Evolutionary conservation across 2,329 filamentous ascomycete species (phyloP).

Genomic region (Botrytis fragariae): DNA sequence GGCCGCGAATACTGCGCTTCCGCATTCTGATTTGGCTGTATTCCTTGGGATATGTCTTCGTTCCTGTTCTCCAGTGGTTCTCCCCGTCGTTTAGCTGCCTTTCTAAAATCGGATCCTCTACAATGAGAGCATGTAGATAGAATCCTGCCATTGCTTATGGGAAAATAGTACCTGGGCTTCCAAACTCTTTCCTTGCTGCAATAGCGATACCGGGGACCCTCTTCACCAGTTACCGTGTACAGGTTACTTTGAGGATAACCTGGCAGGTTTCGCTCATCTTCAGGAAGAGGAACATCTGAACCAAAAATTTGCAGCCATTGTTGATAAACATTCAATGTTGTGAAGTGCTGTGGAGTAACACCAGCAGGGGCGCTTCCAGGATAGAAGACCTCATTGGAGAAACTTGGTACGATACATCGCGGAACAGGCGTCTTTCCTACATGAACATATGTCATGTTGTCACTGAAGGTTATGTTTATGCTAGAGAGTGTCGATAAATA

Average conservation of each 20-base stretch:
- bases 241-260: background rate
- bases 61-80: background rate
- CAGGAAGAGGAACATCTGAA: background rate
- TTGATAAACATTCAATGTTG: background rate
- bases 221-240: background rate
- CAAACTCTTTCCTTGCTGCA: background rate
- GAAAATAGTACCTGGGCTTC: background rate
- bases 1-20: background rate
- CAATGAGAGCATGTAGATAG: background rate
- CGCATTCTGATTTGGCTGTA: background rate
- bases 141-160: background rate
- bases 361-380: background rate
- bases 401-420: background rate
- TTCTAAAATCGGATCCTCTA: accelerated
- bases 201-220: background rate
- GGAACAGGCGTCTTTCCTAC: background rate
- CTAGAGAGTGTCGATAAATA: background rate
- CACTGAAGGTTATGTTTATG: background rate
- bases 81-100: background rate
- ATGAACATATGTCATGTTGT: background rate
- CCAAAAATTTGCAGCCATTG: background rate
- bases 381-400: background rate
- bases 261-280: background rate
- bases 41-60: background rate
- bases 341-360: background rate